phyloP scores from a whole-genome alignment of 1,284 basidiomycete species.

The Vanrija pseudolonga region DNA sequence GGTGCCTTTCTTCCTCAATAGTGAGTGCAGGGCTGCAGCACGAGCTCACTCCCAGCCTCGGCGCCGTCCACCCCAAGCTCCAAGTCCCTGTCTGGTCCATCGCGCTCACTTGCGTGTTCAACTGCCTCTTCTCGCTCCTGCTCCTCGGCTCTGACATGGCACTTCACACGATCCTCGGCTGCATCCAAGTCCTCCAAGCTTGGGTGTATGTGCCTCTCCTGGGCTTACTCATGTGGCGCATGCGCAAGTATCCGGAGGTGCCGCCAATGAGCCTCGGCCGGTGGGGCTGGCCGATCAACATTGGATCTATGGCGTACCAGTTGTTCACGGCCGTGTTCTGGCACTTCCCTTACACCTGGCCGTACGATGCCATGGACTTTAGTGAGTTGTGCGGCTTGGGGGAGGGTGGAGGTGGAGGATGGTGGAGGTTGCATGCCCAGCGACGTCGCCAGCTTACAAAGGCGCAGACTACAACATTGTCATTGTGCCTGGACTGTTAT shows the following conservation, averaged over 20 bases:
- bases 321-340: constrained; percentile 1
- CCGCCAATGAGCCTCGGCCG: neutral
- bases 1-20: constrained; percentile 2
- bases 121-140: constrained; percentile 1
- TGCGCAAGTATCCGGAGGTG: neutral
- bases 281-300: neutral
- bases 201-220: neutral
- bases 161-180: constrained; percentile 3
- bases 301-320: neutral
- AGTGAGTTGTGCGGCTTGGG: no score
- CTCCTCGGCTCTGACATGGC: constrained; percentile 2
- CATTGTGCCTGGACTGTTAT: constrained; percentile 4
- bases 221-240: neutral
- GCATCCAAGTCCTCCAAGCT: neutral
- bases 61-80: neutral
- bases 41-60: neutral
- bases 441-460: no score
- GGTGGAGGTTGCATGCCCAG: no score
- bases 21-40: neutral
- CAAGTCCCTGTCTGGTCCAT: constrained; percentile 1
- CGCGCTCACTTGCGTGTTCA: neutral
- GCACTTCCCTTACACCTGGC: no score
- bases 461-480: constrained; percentile 6
- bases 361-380: no score
- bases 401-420: no score